phyloP scores from a whole-genome alignment of 2,329 filamentous ascomycete species.

The Capronia epimyces region DNA sequence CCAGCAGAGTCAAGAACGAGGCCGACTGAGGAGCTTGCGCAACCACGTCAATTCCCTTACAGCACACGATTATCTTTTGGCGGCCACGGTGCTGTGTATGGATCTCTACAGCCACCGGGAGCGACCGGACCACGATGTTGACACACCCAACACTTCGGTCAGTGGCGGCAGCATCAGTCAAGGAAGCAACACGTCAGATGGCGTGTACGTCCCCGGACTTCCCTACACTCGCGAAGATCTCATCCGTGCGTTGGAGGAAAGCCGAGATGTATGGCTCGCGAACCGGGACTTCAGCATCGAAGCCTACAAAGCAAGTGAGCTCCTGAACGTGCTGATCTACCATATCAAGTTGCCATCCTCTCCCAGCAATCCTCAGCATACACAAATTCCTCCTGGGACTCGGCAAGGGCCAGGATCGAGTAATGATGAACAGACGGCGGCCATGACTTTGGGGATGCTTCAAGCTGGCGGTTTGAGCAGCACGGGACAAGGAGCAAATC shows the following conservation, averaged over 20 bases:
- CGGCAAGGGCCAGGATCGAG: conserved; percentile 31
- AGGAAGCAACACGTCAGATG: conserved; percentile 21
- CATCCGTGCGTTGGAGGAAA: conserved; percentile 66
- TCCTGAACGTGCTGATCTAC: conserved; percentile 77
- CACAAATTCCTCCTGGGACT: conserved; percentile 6
- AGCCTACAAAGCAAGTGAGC: conserved; percentile 75
- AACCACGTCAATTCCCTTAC: conserved; percentile 76
- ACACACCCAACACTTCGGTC: conserved; percentile 37
- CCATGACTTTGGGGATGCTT: conserved; percentile 65
- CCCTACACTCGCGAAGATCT: conserved; percentile 58
- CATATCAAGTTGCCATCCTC: conserved; percentile 53
- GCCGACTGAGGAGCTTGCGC: conserved; percentile 65
- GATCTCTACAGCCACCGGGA: conserved; percentile 64
- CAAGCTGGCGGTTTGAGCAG: conserved; percentile 37
- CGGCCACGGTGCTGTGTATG: conserved; percentile 75
- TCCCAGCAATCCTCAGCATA: conserved; percentile 26
- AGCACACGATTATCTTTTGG: conserved; percentile 78
- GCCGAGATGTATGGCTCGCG: conserved; percentile 72
- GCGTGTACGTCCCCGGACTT: conserved; percentile 23
- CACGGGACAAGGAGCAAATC: conserved; percentile 24
- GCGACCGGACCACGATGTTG: conserved; percentile 42
- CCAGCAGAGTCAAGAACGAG: conserved; percentile 65
- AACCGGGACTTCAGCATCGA: conserved; percentile 76
- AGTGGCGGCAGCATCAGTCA: conserved; percentile 26
- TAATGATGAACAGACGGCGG: conserved; percentile 59